Evolutionary conservation across 225 moss, liverwort and hornwort genomes (phyloP), one percentile per base, ranked within the genome.

Genomic region (Asterella californica): DNA sequence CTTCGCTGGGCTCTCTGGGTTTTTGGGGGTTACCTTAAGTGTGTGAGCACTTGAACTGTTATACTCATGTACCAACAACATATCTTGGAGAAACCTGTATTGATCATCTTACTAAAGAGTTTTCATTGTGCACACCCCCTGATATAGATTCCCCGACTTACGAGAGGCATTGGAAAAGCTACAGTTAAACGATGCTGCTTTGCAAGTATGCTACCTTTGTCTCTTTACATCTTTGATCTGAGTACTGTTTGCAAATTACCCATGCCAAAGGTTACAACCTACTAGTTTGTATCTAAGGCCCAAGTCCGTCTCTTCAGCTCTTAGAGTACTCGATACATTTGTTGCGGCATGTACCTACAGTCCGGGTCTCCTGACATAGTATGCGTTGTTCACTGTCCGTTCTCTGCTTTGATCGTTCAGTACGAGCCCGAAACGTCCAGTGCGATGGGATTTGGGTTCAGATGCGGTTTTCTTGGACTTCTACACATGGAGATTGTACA

Each of bases 401-500:
- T 17, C 36, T 19, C 34, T 67, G 67, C 9, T 75, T 76, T 79
- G 59, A 17, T 76, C 49, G 12, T 73, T 60, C 80, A 93, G 89
- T 97, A 93, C 82, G 97, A 97, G 82, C 97, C 94, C 42, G 97
- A 97, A 82, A 84, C 93, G 33, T 97, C 94, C 2, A 94, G 91
- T 84, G 97, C 97, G 36, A 97, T 94, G 97, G 97, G 97, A 11
- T 97, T 97, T 54, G 97, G 97, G 68, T 97, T 97, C 69, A 90
- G 97, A 15, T 97, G 97, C 74, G 97, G 97, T 64, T 97, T 97
- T 74, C 83, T 97, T 78, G 97, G 97, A 50, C 93, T 97, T 77
- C 83, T 97, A 77, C 97, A 97, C 82, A 94, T 97, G 97, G 94
- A 97, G 80, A 97, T 97, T 72, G 97, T 97, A 80, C 97, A 87